These are phyloP conservation scores for Diplodia sapinea DNA, from an alignment of 2,329 filamentous ascomycete species.

Conservation along the genomic window DNA sequence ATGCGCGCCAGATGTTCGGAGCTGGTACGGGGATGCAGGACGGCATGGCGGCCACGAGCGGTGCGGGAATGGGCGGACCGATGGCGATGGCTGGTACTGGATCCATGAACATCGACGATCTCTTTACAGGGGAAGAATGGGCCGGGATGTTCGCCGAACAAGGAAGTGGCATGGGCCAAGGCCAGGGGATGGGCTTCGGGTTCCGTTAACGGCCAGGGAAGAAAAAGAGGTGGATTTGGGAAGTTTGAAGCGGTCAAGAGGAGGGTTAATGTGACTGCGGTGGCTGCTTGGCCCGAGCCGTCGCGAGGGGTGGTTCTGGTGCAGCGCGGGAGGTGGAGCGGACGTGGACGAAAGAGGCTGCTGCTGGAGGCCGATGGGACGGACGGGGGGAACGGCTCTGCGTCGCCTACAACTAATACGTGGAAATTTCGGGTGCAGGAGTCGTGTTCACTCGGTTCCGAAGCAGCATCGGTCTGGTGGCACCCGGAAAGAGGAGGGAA, in stretches of 20 bases:
- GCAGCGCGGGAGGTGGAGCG: neutral
- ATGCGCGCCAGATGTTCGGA: constrained; percentile 17
- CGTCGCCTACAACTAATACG: neutral
- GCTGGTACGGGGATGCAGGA: constrained; percentile 20
- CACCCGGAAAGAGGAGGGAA: neutral
- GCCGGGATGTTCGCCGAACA: constrained; percentile 47
- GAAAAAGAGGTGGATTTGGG: neutral
- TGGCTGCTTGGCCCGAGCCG: neutral
- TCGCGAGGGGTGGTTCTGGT: neutral
- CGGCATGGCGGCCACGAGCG: constrained; percentile 3
- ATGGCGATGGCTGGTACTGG: constrained; percentile 20
- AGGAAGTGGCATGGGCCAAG: constrained; percentile 39
- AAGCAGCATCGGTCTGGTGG: neutral
- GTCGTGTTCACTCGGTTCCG: neutral
- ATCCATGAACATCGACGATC: constrained; percentile 40
- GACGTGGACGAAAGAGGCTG: neutral
- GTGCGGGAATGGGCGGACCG: constrained; percentile 10
- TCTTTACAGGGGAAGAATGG: constrained; percentile 50
- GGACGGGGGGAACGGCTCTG: neutral
- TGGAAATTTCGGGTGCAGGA: neutral
- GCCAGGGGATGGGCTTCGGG: constrained; percentile 29
- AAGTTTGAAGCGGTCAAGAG: neutral
- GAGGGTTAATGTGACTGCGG: neutral
- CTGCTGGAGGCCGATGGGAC: neutral
- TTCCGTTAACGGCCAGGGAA: neutral